Evolutionary conservation across 306 rosid species (phyloP).

Genomic region (Ochetophila trinervis): DNA sequence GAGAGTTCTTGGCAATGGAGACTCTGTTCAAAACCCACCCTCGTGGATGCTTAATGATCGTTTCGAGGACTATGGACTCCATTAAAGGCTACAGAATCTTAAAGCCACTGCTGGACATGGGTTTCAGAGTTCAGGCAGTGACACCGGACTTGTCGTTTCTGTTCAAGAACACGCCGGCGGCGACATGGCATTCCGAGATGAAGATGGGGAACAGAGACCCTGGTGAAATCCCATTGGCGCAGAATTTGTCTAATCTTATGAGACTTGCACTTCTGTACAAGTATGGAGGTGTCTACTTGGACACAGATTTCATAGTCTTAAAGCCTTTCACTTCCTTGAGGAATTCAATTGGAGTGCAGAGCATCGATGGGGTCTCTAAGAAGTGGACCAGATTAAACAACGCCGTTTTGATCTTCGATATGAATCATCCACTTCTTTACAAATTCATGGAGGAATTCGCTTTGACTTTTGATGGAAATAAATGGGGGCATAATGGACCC

Average conservation of each 20-base stretch:
- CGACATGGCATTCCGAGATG: constrained; percentile 55
- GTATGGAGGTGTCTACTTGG: constrained; percentile 76
- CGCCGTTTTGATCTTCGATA: constrained; percentile 71
- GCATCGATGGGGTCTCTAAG: constrained; percentile 32
- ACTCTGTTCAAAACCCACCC: constrained; percentile 66
- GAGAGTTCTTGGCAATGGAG: constrained; percentile 50
- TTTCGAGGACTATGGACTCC: constrained; percentile 64
- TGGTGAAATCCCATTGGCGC: constrained; percentile 72
- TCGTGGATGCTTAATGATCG: constrained; percentile 57
- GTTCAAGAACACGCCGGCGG: constrained; percentile 56
- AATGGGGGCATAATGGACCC: constrained; percentile 90
- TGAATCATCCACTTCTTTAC: constrained; percentile 69
- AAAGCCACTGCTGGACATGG: constrained; percentile 54
- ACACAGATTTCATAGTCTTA: constrained; percentile 59
- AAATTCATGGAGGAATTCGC: constrained; percentile 70
- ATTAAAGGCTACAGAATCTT: constrained; percentile 40
- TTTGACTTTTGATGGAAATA: constrained; percentile 65
- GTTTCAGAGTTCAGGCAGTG: constrained; percentile 54
- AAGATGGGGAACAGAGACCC: constrained; percentile 67
- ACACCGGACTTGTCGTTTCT: constrained; percentile 63
- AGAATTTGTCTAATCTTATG: constrained; percentile 68
- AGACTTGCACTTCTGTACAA: constrained; percentile 63
- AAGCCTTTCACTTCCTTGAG: constrained; percentile 51
- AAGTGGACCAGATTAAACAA: constrained; percentile 78
- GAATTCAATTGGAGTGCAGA: constrained; percentile 76